Evolutionary conservation across 192 early-diverging fungal species (phyloP).

Genomic region (Umbelopsis vinacea): DNA sequence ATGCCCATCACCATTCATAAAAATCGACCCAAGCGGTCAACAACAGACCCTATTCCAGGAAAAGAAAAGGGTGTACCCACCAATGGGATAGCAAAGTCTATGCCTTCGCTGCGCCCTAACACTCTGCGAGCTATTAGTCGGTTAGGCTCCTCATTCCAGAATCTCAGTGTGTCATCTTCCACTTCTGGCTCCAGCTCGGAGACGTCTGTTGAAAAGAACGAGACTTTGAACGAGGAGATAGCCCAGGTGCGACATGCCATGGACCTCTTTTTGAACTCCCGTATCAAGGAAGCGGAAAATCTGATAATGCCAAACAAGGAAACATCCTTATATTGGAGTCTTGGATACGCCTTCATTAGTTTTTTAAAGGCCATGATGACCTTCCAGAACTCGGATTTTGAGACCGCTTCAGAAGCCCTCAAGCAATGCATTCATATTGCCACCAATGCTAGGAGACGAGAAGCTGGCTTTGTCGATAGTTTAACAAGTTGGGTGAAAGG

Average conservation of each 20-base stretch:
- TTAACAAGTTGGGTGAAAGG: slow-evolving; percentile 50
- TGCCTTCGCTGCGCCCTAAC: not conserved
- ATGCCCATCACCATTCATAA: slow-evolving; percentile 21
- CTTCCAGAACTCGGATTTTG: slow-evolving; percentile 74
- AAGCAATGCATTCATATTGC: slow-evolving; percentile 67
- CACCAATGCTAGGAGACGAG: slow-evolving; percentile 62
- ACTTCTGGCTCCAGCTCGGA: slow-evolving; percentile 1
- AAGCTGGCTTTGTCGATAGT: slow-evolving; percentile 52
- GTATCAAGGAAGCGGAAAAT: slow-evolving; percentile 69
- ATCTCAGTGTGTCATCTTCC: not conserved
- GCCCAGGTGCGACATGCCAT: slow-evolving; percentile 61
- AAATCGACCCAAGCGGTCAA: not conserved
- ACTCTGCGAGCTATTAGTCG: not conserved
- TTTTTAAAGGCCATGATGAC: slow-evolving; percentile 76
- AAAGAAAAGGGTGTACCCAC: not conserved
- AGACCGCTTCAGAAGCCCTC: slow-evolving; percentile 62
- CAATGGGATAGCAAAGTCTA: not conserved
- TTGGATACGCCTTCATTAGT: slow-evolving; percentile 73
- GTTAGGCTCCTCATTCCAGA: not conserved
- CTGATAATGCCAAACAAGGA: slow-evolving; percentile 47
- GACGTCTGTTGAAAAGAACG: slow-evolving; percentile 29
- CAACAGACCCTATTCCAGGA: not conserved
- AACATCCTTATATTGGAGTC: slow-evolving; percentile 71
- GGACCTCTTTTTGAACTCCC: slow-evolving; percentile 79
- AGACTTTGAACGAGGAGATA: slow-evolving; percentile 63